Evolutionary conservation across 2,329 filamentous ascomycete genomes (phyloP), one percentile per base, ranked within the genome.

Genomic region (Epichloe brachyelytri): DNA sequence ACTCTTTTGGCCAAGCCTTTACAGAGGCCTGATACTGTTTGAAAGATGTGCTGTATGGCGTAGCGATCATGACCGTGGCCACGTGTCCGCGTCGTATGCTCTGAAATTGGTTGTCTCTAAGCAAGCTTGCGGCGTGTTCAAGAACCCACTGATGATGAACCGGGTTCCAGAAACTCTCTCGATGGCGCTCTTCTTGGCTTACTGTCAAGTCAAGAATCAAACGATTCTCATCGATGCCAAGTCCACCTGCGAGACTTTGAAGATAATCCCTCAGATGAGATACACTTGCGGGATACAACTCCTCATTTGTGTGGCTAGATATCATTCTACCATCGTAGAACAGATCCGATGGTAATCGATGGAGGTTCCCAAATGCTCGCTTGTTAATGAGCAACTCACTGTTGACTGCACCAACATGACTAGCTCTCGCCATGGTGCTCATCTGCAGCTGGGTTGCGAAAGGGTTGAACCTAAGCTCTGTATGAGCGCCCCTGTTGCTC

Each of bases 31-130:
- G 51, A 49, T 76, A 76, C 12, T 67, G 59, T 0, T 55, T 51
- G 4, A 65, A 59, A 0, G 72, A 65, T 0, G 65, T 60, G 17
- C 65, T 69, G 56, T 75, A 75, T 0, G 72, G 72, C 0, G 71
- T 66, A 11, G 72, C 62, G 2, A 75, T 66, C 51, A 76, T 62
- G n/a, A 76, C 65, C 0, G 60, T 65, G 0, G 71, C 71, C 0
- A 50, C 20, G 0, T 58, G 14, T 0, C 53, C 15, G 46, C 69
- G 63, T 3, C 50, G 36, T 3, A 72, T 38, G 15, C 49, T 44
- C 12, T n/a, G 39, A n/a, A 54, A 49, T 12, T 19, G 12, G 11
- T 43, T 30, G 19, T 54, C 52, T 30, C 37, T 5, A 5, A 54
- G 51, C 0, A 73, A 58, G 30, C 60, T 56, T 10, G 56, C 47